Conservation (phyloP, 805 yeast species). For the Candida insectalens region DNA sequence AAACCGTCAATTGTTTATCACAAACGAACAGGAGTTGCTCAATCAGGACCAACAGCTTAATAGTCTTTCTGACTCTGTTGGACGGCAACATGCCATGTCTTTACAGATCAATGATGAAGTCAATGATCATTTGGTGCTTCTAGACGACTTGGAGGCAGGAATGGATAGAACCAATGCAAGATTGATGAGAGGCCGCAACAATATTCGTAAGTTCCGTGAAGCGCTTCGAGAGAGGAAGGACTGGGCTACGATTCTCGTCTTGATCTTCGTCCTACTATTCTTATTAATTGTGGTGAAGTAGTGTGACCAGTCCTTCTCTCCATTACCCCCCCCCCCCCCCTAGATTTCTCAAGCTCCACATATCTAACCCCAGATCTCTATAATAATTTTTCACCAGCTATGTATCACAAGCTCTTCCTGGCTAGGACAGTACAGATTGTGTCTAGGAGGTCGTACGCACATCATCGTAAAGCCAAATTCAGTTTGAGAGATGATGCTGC, state of each 20-base stretch:
- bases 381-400: too few relatives aligned
- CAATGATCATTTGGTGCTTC: conserved; percentile 35
- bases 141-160: conserved; percentile 40
- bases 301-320: not conserved
- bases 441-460: too few relatives aligned
- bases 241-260: conserved; percentile 35
- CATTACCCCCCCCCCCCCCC: not conserved
- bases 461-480: conserved; percentile 7
- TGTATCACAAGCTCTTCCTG: too few relatives aligned
- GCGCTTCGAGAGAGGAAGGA: conserved; percentile 38
- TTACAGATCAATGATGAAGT: conserved; percentile 37
- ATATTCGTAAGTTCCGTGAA: conserved; percentile 29
- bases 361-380: too few relatives aligned
- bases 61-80: conserved; percentile 31
- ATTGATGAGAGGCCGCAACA: conserved; percentile 30
- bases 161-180: conserved; percentile 32
- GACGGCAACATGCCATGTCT: conserved; percentile 35
- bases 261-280: conserved; percentile 33
- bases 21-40: conserved; percentile 35
- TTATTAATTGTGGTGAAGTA: conserved; percentile 31
- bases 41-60: conserved; percentile 37
- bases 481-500: too few relatives aligned
- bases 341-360: too few relatives aligned
- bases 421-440: too few relatives aligned
- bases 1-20: conserved; percentile 23